Conservation (phyloP, 2,329 filamentous ascomycete species). For the Sporothrix variecibatus region DNA sequence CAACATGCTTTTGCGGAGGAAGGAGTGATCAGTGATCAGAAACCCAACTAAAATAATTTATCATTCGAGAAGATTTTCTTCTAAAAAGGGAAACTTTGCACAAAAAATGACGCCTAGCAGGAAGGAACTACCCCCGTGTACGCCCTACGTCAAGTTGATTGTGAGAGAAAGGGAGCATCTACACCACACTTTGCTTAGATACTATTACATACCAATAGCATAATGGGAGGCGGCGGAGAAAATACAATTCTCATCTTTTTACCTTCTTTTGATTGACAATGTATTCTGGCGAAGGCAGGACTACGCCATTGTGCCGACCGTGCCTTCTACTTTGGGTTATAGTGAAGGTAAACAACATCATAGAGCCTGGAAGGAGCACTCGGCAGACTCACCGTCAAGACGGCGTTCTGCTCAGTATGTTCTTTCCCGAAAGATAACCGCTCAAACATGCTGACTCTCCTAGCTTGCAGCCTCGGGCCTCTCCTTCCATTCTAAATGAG, state of each 20-base stretch:
- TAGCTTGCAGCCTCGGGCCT: not conserved
- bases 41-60: conserved; percentile 13
- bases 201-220: not conserved
- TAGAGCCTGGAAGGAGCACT: not conserved
- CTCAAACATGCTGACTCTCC: not conserved
- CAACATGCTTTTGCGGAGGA: not conserved
- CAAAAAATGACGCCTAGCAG: not conserved
- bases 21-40: conserved; percentile 6
- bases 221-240: not conserved
- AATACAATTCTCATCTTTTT: not conserved
- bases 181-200: not conserved
- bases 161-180: not conserved
- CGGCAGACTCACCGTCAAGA: not conserved
- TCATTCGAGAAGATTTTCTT: not conserved
- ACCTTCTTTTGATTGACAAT: too few species aligned
- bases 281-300: not conserved
- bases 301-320: not conserved
- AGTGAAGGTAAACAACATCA: not conserved
- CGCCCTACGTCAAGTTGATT: not conserved
- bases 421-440: not conserved
- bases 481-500: not conserved
- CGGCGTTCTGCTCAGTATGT: not conserved
- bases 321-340: not conserved
- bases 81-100: not conserved
- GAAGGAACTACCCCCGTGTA: not conserved